Conservation (phyloP, 306 rosid species). For the Corylus americana region DNA sequence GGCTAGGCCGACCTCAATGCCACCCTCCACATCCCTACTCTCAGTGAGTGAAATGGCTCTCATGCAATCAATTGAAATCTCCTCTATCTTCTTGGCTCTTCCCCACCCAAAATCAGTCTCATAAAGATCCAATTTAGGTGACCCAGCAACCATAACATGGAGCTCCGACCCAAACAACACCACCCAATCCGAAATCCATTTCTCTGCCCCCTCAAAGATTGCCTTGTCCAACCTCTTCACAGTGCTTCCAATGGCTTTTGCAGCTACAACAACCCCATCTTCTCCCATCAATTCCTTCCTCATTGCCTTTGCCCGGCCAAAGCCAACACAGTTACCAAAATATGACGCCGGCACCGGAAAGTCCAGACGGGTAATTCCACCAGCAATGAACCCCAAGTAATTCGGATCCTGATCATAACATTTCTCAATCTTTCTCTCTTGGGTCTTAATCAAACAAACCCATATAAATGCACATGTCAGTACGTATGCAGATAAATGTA, state of each 20-base stretch:
- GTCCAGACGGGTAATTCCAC: conserved; percentile 46
- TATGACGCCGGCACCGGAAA: conserved; percentile 26
- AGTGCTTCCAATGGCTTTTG: conserved; percentile 39
- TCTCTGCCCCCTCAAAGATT: conserved; percentile 36
- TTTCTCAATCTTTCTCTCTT: background rate
- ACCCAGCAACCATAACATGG: conserved; percentile 41
- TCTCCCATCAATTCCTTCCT: conserved; percentile 33
- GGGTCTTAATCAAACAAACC: conserved; percentile 45
- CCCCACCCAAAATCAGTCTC: conserved; percentile 58
- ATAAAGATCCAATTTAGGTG: conserved; percentile 58
- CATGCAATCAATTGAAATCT: conserved; percentile 39
- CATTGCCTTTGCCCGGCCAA: conserved; percentile 29
- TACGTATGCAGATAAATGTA: conserved; percentile 45
- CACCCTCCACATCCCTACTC: conserved; percentile 42
- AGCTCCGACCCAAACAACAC: conserved; percentile 35
- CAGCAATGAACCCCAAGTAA: conserved; percentile 51
- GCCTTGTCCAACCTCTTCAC: conserved; percentile 38
- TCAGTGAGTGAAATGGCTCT: conserved; percentile 38
- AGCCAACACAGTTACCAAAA: conserved; percentile 49
- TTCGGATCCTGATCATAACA: conserved; percentile 5
- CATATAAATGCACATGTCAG: conserved; percentile 46
- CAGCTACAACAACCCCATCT: conserved; percentile 44
- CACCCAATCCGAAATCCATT: conserved; percentile 51
- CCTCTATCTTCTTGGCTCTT: conserved; percentile 44
- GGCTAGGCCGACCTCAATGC: conserved; percentile 52